Base-by-base conservation (phyloP, 305 asterid genomes). In the Rubia balearica region DNA sequence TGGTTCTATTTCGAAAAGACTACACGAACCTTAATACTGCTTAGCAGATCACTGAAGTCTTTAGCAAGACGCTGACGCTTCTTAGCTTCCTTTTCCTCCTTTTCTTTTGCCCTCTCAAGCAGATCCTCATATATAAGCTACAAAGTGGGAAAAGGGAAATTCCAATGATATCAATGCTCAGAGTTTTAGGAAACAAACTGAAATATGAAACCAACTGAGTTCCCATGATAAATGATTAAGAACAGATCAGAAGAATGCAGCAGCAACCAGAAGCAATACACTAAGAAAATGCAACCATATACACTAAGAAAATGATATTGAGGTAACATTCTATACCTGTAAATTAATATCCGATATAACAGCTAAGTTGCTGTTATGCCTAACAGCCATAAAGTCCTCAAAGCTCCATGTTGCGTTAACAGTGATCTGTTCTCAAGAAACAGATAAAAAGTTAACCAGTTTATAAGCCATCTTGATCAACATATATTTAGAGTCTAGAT, bases 81-180 rank as follows among this genome's bases (percentile, higher is more conserved):
- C 83, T 88, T 93, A 71, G 81, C 85, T 84, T 93, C 97, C 82
- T 89, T 93, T 83, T 93, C 98, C 80, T 93, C 97, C 78, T 89
- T 93, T 74, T 93, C 98, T 84, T 85, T 93, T 71, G 98, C 96
- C 80, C 96, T 89, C 78, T 88, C 97, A 59, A 91, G 81, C 69
- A 93, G 84, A 83, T 93, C 96, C 82, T 89, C 91, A 30, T 79
- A 93, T 51, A 91, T 81, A 76, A 90, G 96, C 98, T 93, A 83
- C 81, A 83, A 64, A 14, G 71, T 3, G n/a, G 38, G 38, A 17
- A 12, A 27, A 38, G 10, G 68, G 49, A 64, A 36, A 62, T 5
- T 13, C 12, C 67, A 62, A 61, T 0, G 4, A 10, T 10, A 1
- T 27, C 5, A 42, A 42, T 55, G 46, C 59, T 21, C 8, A 16